phyloP scores from a whole-genome alignment of 1,284 basidiomycete species.

The Ceratobasidium sp. region DNA sequence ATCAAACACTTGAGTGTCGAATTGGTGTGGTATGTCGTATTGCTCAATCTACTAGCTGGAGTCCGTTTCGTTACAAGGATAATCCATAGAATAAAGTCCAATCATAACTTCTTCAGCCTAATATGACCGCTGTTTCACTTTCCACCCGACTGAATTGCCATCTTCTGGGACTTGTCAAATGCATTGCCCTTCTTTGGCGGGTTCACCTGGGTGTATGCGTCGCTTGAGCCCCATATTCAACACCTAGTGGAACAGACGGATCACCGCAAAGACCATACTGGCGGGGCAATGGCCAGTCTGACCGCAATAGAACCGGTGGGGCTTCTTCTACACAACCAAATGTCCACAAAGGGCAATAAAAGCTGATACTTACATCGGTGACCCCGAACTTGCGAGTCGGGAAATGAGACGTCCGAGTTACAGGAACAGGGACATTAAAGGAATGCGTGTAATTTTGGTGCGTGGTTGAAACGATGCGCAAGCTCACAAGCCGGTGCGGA shows the following conservation, averaged over 20 bases:
- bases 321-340: neutral
- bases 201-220: slow-evolving; percentile 20
- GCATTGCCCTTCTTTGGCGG: slow-evolving; percentile 39
- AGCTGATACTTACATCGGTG: slow-evolving; percentile 8
- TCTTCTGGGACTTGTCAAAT: slow-evolving; percentile 3
- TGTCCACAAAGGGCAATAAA: neutral
- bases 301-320: slow-evolving; percentile 44
- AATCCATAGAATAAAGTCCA: too few relatives aligned
- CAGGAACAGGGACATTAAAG: slow-evolving; percentile 18
- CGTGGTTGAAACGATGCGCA: too few relatives aligned
- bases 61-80: too few relatives aligned
- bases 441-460: neutral
- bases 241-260: neutral
- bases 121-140: too few relatives aligned
- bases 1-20: too few relatives aligned
- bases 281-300: slow-evolving; percentile 42
- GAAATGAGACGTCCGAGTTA: neutral
- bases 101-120: too few relatives aligned
- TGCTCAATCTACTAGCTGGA: too few relatives aligned
- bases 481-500: slow-evolving; percentile 38
- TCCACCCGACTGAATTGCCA: too few relatives aligned
- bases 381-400: too few relatives aligned
- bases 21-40: too few relatives aligned
- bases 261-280: slow-evolving; percentile 45
- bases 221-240: neutral